A percentile compares a stretch with the other conserved stretches of the same genome.
Conservation (phyloP, 2,329 filamentous ascomycete genomes). For the Endocalyx cinctus region DNA sequence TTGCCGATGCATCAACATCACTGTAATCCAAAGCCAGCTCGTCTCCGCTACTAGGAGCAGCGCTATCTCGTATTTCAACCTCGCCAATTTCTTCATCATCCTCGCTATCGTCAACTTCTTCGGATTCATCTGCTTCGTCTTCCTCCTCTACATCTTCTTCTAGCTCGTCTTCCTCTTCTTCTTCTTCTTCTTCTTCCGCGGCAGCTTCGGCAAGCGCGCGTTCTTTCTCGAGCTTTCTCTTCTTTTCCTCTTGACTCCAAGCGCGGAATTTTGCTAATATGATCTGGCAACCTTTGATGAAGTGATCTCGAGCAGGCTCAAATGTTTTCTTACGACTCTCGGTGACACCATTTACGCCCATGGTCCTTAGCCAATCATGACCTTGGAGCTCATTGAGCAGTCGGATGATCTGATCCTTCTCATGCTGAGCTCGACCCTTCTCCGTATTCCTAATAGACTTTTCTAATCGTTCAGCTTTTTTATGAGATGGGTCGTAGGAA, state of each 20-base stretch:
- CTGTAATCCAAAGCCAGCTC: conserved; percentile 55
- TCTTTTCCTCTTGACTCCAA: conserved; percentile 89
- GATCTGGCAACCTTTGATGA: conserved; percentile 75
- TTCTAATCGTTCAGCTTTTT: conserved; percentile 56
- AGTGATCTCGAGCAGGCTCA: conserved; percentile 78
- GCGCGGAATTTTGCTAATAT: conserved; percentile 82
- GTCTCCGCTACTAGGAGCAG: conserved; percentile 20
- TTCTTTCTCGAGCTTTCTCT: conserved; percentile 71
- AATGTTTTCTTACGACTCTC: conserved; percentile 83
- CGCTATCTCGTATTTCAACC: conserved; percentile 25
- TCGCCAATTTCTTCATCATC: conserved; percentile 23
- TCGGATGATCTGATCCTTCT: conserved; percentile 60
- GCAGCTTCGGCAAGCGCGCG: conserved; percentile 50
- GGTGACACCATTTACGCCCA: conserved; percentile 83
- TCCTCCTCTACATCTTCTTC: conserved; percentile 16
- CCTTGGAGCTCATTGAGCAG: conserved; percentile 79
- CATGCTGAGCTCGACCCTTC: conserved; percentile 61
- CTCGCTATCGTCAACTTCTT: conserved; percentile 23
- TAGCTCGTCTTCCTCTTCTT: conserved; percentile 15
- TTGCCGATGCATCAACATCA: conserved; percentile 67
- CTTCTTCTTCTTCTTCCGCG: conserved; percentile 36
- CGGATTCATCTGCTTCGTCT: conserved; percentile 17
- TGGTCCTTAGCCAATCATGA: conserved; percentile 86
- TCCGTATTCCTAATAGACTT: conserved; percentile 60
- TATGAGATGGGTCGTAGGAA: conserved; percentile 51